Percentiles rank a stretch among this genome's conserved stretches.
These are phyloP conservation scores for Candida sanyaensis DNA, from an alignment of 1,139 yeast species.

Conservation along the genomic window DNA sequence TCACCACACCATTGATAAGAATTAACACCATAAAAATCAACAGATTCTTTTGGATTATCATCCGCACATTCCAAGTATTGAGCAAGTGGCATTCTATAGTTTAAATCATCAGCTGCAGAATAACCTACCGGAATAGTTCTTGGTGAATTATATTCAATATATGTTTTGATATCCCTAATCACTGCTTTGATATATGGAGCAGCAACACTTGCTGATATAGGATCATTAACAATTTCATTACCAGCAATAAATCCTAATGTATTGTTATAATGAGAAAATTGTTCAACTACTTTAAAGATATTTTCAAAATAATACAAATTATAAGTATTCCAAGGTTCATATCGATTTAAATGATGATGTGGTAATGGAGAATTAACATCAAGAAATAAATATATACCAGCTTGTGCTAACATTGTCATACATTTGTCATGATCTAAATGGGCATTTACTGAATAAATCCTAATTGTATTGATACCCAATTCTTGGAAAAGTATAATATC, in stretches of 20 bases:
- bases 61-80: constrained; percentile 78
- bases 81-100: constrained; percentile 74
- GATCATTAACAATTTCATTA: constrained; percentile 86
- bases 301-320: constrained; percentile 68
- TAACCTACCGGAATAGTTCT: constrained; percentile 89
- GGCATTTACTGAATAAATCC: constrained; percentile 87
- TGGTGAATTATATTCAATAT: constrained; percentile 57
- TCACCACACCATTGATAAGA: constrained; percentile 98
- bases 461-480: constrained; percentile 77
- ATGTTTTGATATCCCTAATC: constrained; percentile 76
- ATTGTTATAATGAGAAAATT: constrained; percentile 81
- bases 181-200: constrained; percentile 78
- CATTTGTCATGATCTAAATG: constrained; percentile 84
- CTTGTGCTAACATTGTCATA: constrained; percentile 86
- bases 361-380: constrained; percentile 89
- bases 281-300: constrained; percentile 77
- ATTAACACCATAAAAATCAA: constrained; percentile 94
- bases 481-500: constrained; percentile 74
- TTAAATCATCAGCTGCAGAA: constrained; percentile 89
- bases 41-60: constrained; percentile 56
- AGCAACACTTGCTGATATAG: constrained; percentile 65
- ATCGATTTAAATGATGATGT: constrained; percentile 77
- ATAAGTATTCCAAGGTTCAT: constrained; percentile 88
- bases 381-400: constrained; percentile 86
- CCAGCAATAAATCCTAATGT: constrained; percentile 95